These are phyloP conservation scores for Pouteria glomerata DNA, from an alignment of 148 eudicot species.

Conservation along the genomic window DNA sequence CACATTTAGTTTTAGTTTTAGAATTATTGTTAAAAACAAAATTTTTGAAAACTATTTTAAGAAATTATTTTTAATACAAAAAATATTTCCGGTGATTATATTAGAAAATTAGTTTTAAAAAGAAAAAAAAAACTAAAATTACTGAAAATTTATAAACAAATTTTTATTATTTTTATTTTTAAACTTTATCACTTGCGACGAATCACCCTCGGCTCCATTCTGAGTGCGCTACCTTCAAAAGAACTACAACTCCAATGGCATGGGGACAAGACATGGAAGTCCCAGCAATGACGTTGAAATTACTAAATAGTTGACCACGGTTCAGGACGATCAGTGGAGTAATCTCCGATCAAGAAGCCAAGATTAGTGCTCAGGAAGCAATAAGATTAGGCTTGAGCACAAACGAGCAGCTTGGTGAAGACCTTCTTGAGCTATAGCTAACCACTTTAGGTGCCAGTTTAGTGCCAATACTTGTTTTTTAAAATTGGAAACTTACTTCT, in stretches of 20 bases:
- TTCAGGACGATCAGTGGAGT: not conserved
- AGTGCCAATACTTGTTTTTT: conserved; percentile 16
- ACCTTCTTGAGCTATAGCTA: conserved; percentile 50
- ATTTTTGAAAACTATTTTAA: no score
- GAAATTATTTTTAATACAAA: no score
- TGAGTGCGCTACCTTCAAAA: conserved; percentile 27
- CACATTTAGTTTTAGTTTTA: no score
- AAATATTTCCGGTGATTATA: no score
- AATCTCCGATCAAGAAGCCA: conserved; percentile 41
- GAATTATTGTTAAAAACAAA: no score
- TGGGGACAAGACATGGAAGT: conserved; percentile 45
- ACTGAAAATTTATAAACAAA: no score
- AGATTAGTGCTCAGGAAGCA: conserved; percentile 35
- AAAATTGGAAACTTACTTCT: conserved; percentile 24
- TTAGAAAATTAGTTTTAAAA: no score
- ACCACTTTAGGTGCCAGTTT: conserved; percentile 35
- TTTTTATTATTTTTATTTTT: no score
- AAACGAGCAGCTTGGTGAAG: conserved; percentile 36
- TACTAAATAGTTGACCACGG: conserved; percentile 8
- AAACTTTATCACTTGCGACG: no score
- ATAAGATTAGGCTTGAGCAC: conserved; percentile 40
- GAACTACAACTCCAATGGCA: conserved; percentile 32
- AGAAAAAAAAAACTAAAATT: no score
- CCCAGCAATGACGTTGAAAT: conserved; percentile 32
- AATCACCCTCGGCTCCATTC: no score